These are phyloP conservation scores for Debaryomyces hansenii DNA, from an alignment of 805 yeast genomes.

Conservation along the genomic window DNA sequence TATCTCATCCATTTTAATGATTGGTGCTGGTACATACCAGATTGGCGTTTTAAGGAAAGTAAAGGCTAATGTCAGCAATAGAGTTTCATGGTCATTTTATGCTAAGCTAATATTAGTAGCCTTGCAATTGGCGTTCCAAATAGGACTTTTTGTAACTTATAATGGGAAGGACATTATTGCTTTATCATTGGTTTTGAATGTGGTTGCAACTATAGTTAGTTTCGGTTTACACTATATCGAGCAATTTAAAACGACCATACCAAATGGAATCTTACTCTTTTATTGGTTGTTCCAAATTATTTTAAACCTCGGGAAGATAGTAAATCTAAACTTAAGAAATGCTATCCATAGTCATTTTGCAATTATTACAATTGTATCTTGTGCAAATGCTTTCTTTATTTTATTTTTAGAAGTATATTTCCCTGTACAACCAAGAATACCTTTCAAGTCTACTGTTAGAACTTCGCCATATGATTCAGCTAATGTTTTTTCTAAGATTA, in stretches of 20 bases:
- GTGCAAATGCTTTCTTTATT: slow-evolving; percentile 41
- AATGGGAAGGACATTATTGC: slow-evolving; percentile 22
- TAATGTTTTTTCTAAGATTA: slow-evolving; percentile 70
- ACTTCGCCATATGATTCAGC: slow-evolving; percentile 53
- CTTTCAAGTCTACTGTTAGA: slow-evolving; percentile 19
- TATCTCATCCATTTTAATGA: slow-evolving; percentile 39
- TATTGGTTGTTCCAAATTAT: slow-evolving; percentile 69
- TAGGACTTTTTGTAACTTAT: slow-evolving; percentile 14
- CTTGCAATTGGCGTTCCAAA: slow-evolving; percentile 40
- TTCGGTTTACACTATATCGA: slow-evolving; percentile 67
- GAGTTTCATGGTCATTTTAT: slow-evolving; percentile 39
- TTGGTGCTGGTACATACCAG: slow-evolving; percentile 43
- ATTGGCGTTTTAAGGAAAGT: slow-evolving; percentile 28
- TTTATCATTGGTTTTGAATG: slow-evolving; percentile 24
- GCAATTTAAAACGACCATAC: slow-evolving; percentile 60
- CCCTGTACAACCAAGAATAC: slow-evolving; percentile 29
- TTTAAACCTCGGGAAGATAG: slow-evolving; percentile 46
- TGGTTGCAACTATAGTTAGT: slow-evolving; percentile 51
- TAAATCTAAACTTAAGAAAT: slow-evolving; percentile 40
- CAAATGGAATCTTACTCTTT: slow-evolving; percentile 66
- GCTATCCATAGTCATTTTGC: slow-evolving; percentile 18
- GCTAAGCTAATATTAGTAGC: slow-evolving; percentile 40
- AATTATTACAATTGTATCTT: slow-evolving; percentile 27
- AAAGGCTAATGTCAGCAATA: slow-evolving; percentile 25
- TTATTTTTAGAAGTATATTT: slow-evolving; percentile 44